Conservation (phyloP, 441 rosid genomes). For the Erysimum cheiri region DNA sequence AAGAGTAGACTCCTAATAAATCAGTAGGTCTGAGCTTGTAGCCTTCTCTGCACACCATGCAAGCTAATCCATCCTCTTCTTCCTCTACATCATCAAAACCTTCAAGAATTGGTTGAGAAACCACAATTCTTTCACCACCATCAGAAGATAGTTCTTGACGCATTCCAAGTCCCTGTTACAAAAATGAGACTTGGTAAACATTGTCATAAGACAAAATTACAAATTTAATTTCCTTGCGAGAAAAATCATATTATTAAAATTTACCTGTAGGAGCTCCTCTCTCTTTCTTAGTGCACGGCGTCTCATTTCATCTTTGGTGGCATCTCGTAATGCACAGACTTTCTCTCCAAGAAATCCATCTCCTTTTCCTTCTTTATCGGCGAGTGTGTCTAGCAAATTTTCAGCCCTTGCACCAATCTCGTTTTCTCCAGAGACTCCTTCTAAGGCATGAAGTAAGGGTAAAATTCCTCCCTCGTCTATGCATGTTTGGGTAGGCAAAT, state of each 20-base stretch:
- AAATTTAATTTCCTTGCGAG: conserved; percentile 19
- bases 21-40: conserved; percentile 98
- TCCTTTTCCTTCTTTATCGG: conserved; percentile 93
- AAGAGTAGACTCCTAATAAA: conserved; percentile 91
- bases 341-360: conserved; percentile 96
- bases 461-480: conserved; percentile 91
- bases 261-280: conserved; percentile 92
- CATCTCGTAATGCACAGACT: conserved; percentile 78
- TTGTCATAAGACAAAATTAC: conserved; percentile 24
- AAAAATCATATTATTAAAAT: conserved; percentile 13
- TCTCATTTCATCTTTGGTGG: conserved; percentile 97
- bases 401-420: conserved; percentile 99
- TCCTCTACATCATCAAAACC: conserved; percentile 99
- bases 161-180: conserved; percentile 89
- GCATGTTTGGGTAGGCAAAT: conserved; percentile 86
- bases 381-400: conserved; percentile 93
- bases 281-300: conserved; percentile 93
- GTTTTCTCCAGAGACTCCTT: conserved; percentile 97
- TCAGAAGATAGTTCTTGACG: conserved; percentile 85
- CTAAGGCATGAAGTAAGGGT: conserved; percentile 96
- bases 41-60: conserved; percentile 99
- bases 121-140: conserved; percentile 97
- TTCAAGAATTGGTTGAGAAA: conserved; percentile 85
- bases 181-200: conserved; percentile 34
- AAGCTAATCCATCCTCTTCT: conserved; percentile 98